Base-by-base conservation (phyloP, 75 land plant species). In the Pseudotsuga menziesii region DNA sequence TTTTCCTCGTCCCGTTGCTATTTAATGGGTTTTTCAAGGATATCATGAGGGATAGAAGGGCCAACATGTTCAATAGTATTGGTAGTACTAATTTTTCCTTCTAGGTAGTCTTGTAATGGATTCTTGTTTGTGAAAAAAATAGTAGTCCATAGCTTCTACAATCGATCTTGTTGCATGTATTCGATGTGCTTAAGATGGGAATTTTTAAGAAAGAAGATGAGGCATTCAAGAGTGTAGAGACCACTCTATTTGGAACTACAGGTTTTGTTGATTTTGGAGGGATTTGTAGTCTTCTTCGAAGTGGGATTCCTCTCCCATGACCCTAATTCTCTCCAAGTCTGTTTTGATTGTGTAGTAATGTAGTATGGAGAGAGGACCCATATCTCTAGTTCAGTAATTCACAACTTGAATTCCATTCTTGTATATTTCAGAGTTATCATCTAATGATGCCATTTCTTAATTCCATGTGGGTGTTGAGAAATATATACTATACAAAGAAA, bases 361-460 rank as follows among this genome's bases (percentile, higher is more conserved):
- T 59, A 95, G 88, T 17, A 75, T 88, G 12, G 86, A 77, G 27
- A 92, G 84, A 1, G 98, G 91, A 74, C 92, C 98, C 98, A 95
- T 95, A 29, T 29, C 32, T 29, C 32, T 29, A 1, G 32, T 29
- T 29, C 32, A 29, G 1, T 29, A 29, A 29, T 29, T 29, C 1
- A 29, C 32, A 29, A 29, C 32, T 29, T 1, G 32, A 29, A 0
- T 29, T 29, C 32, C 32, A 29, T 29, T 29, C 32, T 29, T 29
- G 32, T 29, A 29, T 29, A 29, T 29, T 29, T 29, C 32, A 1
- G 0, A 29, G 32, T 29, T 29, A 29, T 29, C 32, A 29, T 29
- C 32, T 29, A 29, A 29, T 29, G 32, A 29, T 29, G 32, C 0
- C 1, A 29, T 29, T 29, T 29, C 32, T 29, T 29, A 29, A 29